Evolutionary conservation across 768 basidiomycete species (phyloP).

Genomic region (Brasilioporus rufonigricans): DNA sequence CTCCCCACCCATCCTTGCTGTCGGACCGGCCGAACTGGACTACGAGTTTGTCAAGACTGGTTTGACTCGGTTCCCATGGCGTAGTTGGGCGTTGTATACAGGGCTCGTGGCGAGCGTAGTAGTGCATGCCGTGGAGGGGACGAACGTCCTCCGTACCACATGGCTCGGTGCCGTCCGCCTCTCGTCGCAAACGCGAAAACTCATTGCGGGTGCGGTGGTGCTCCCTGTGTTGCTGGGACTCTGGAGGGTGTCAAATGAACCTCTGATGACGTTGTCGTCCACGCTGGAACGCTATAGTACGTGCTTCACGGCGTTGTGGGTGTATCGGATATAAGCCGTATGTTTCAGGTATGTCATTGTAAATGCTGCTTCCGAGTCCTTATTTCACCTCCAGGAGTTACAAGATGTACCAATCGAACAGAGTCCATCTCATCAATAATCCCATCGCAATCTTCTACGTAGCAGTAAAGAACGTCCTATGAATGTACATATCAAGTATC

Average conservation of each 20-base stretch:
- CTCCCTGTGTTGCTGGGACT: conserved; percentile 59
- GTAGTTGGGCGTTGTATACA: conserved; percentile 61
- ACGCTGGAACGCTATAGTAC: conserved; percentile 43
- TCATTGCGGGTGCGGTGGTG: conserved; percentile 36
- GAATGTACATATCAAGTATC: not conserved
- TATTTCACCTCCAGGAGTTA: not conserved
- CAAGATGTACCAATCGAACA: not conserved
- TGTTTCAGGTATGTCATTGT: not conserved
- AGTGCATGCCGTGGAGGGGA: conserved; percentile 65
- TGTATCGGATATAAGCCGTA: conserved; percentile 42
- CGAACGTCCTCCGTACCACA: conserved; percentile 48
- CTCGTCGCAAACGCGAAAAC: conserved; percentile 21
- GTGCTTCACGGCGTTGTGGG: conserved; percentile 41
- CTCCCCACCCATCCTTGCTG: conserved; percentile 36
- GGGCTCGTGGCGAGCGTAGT: conserved; percentile 56
- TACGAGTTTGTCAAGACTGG: conserved; percentile 82
- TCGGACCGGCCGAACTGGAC: conserved; percentile 77
- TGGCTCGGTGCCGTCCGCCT: conserved; percentile 30
- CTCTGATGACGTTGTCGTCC: conserved; percentile 52
- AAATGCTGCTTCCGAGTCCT: not conserved
- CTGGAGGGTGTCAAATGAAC: conserved; percentile 52
- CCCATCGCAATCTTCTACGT: not conserved
- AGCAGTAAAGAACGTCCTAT: not conserved
- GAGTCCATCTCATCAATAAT: not conserved
- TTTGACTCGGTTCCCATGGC: conserved; percentile 57